Evolutionary conservation across 2,329 filamentous ascomycete species (phyloP).

Genomic region (Penicillium digitatum): DNA sequence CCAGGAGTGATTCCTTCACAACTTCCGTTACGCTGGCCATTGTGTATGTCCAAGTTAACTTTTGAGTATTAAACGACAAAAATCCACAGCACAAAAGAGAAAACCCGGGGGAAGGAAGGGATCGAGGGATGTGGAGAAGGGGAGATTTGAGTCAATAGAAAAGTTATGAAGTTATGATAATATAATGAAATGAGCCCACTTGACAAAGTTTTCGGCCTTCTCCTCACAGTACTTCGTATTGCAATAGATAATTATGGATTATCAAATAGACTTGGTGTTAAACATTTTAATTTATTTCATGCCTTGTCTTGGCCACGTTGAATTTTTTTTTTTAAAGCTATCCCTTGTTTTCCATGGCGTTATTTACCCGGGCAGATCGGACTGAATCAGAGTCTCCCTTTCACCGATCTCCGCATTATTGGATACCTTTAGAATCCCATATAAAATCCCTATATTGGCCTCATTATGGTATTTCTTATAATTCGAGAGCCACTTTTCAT

Average conservation of each 20-base stretch:
- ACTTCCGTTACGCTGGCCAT: conserved; percentile 59
- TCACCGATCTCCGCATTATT: conserved; percentile 10
- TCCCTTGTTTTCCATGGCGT: conserved; percentile 1
- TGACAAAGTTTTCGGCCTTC: not conserved
- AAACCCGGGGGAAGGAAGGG: conserved; percentile 14
- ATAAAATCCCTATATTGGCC: not conserved
- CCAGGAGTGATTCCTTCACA: conserved; percentile 77
- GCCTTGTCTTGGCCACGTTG: not conserved
- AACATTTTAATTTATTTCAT: not conserved
- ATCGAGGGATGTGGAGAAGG: conserved; percentile 21
- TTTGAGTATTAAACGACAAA: not conserved
- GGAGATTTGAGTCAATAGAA: conserved; percentile 23
- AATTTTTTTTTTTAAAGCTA: conserved; percentile 8
- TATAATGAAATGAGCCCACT: not conserved
- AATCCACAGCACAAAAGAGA: conserved; percentile 14
- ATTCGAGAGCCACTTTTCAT: not conserved
- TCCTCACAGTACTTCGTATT: not conserved
- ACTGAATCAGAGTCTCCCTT: conserved; percentile 7
- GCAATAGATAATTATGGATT: not conserved
- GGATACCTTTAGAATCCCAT: not conserved
- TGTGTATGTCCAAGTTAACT: conserved; percentile 27
- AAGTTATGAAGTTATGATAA: too few species aligned
- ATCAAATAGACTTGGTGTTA: not conserved
- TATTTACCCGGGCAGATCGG: conserved; percentile 19
- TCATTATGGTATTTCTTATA: not conserved